Percentiles rank a stretch among this genome's conserved stretches.
phyloP scores from a whole-genome alignment of 2,329 filamentous ascomycete genomes.

The Fusarium hostae region DNA sequence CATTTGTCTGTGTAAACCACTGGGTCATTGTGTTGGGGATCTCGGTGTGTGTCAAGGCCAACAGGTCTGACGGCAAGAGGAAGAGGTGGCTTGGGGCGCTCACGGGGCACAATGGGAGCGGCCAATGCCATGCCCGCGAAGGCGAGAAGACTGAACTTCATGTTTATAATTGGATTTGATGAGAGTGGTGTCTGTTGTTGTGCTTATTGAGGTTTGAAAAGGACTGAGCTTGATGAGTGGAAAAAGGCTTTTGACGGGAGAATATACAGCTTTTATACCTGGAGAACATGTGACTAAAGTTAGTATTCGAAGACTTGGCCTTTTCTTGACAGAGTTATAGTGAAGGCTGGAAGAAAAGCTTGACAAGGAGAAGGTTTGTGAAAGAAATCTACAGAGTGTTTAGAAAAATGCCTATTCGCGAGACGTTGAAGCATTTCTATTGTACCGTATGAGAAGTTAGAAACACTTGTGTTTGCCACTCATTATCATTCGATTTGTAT shows the following conservation, averaged over 20 bases:
- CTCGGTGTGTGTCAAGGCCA: neutral
- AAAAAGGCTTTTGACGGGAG: no score
- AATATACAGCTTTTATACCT: no score
- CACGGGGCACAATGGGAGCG: neutral
- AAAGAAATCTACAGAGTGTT: no score
- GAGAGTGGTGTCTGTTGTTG: no score
- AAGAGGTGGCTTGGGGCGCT: neutral
- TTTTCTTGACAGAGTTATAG: neutral
- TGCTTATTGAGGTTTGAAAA: no score
- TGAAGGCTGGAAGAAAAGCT: neutral
- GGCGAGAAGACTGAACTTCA: neutral
- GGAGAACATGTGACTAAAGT: no score
- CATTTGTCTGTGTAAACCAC: neutral
- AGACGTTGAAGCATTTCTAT: no score
- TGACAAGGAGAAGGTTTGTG: neutral
- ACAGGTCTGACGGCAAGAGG: neutral
- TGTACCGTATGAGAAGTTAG: no score
- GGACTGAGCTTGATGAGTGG: no score
- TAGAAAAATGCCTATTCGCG: neutral
- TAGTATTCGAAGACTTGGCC: neutral
- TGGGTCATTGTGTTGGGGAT: neutral
- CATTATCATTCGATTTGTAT: no score
- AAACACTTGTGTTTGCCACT: no score
- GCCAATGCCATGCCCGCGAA: neutral
- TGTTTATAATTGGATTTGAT: no score